Percentiles rank a stretch among this genome's conserved stretches.
phyloP scores from a whole-genome alignment of 1,139 yeast genomes.

The Suhomyces taliae region DNA sequence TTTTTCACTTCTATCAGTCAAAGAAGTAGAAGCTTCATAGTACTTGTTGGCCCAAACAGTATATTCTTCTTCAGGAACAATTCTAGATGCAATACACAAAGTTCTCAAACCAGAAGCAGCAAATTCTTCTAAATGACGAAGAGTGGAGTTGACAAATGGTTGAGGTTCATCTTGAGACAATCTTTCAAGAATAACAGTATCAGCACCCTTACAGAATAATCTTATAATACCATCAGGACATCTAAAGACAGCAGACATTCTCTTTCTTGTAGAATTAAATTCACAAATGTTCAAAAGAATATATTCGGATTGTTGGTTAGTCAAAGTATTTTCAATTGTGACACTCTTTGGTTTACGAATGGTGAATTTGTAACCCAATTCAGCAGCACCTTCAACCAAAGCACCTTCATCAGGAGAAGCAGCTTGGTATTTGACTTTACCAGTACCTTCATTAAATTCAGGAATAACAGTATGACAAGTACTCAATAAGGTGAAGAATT shows the following conservation, averaged over 20 bases:
- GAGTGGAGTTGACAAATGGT: constrained; percentile 78
- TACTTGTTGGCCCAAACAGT: constrained; percentile 60
- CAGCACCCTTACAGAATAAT: constrained; percentile 96
- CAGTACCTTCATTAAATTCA: constrained; percentile 61
- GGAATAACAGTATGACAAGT: constrained; percentile 98
- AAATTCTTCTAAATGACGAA: constrained; percentile 89
- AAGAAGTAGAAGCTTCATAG: constrained; percentile 78
- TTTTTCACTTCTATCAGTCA: constrained; percentile 70
- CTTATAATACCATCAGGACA: constrained; percentile 93
- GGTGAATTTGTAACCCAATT: constrained; percentile 77
- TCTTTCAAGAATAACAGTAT: constrained; percentile 89
- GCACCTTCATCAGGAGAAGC: constrained; percentile 99
- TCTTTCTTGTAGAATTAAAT: constrained; percentile 93
- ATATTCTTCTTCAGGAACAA: constrained; percentile 79
- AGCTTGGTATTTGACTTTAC: constrained; percentile 87
- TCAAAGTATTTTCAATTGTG: constrained; percentile 56
- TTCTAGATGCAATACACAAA: constrained; percentile 85
- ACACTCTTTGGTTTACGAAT: constrained; percentile 86
- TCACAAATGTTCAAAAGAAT: constrained; percentile 90
- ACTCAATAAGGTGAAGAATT: constrained; percentile 79
- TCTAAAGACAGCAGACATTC: constrained; percentile 94
- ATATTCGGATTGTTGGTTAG: constrained; percentile 44
- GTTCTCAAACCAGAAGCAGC: constrained; percentile 97
- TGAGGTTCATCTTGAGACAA: constrained; percentile 62
- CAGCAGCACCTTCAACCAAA: constrained; percentile 93